These are phyloP conservation scores for Sclerotinia subarctica DNA, from an alignment of 2,329 filamentous ascomycete species.

Conservation along the genomic window DNA sequence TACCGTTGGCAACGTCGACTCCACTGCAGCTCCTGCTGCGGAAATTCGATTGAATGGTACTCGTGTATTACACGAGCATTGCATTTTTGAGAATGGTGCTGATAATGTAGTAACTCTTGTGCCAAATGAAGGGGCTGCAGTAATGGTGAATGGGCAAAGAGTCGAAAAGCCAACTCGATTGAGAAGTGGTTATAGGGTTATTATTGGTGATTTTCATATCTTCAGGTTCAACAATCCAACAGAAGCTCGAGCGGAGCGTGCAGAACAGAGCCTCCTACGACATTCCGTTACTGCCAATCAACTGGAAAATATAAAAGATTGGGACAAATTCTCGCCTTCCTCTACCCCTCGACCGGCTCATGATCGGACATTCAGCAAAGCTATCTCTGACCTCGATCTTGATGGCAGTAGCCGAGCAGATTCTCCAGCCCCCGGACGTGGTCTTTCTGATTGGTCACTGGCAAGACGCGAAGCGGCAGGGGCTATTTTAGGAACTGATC, in stretches of 20 bases:
- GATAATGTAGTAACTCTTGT: slow-evolving; percentile 92
- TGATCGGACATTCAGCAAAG: slow-evolving; percentile 75
- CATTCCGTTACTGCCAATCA: slow-evolving; percentile 71
- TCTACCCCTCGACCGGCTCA: slow-evolving; percentile 63
- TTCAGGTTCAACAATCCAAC: slow-evolving; percentile 98
- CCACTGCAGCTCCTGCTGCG: slow-evolving; percentile 67
- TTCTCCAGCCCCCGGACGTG: slow-evolving; percentile 70
- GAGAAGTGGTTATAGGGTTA: slow-evolving; percentile 89
- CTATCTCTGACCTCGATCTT: slow-evolving; percentile 70
- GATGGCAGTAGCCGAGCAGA: slow-evolving; percentile 67
- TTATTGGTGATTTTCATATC: slow-evolving; percentile 96
- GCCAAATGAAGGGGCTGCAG: slow-evolving; percentile 84
- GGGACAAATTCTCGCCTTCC: slow-evolving; percentile 59
- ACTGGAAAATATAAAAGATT: slow-evolving; percentile 52
- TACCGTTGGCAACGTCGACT: slow-evolving; percentile 90
- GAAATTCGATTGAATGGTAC: slow-evolving; percentile 94
- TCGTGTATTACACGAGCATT: slow-evolving; percentile 89
- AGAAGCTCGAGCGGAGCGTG: slow-evolving; percentile 88
- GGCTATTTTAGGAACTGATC: slow-evolving; percentile 83
- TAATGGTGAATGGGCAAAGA: slow-evolving; percentile 96
- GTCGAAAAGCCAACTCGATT: slow-evolving; percentile 82
- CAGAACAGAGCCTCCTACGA: slow-evolving; percentile 80
- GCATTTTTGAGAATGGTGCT: slow-evolving; percentile 78
- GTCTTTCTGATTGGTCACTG: slow-evolving; percentile 88
- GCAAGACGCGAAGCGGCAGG: slow-evolving; percentile 90